These are phyloP conservation scores for Sanghuangporus weigelae DNA, from an alignment of 1,284 basidiomycete genomes.

Conservation along the genomic window DNA sequence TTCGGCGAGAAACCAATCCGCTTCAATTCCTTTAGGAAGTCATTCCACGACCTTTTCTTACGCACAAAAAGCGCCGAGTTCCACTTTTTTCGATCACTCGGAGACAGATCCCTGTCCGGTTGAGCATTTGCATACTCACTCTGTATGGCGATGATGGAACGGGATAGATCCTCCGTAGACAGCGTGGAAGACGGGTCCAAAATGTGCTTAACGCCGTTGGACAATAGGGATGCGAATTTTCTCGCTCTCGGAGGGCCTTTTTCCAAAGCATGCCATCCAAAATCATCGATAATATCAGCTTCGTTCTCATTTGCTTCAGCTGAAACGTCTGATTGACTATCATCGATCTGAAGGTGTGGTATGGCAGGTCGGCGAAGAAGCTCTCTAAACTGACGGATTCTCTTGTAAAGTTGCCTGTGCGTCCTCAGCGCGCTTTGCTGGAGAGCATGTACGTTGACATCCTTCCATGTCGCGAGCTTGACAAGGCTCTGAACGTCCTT, in stretches of 20 bases:
- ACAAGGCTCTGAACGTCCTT: conserved; percentile 83
- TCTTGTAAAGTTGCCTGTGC: conserved; percentile 90
- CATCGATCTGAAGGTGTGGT: not conserved
- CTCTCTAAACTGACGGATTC: conserved; percentile 90
- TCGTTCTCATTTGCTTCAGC: too few relatives aligned
- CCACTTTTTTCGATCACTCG: conserved; percentile 66
- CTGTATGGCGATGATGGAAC: conserved; percentile 70
- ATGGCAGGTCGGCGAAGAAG: conserved; percentile 72
- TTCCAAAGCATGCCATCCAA: not conserved
- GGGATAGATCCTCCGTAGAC: conserved; percentile 58
- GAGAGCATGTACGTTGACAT: conserved; percentile 92
- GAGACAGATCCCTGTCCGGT: conserved; percentile 42
- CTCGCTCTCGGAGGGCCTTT: conserved; percentile 33
- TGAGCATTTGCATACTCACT: conserved; percentile 56
- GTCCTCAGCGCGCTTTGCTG: conserved; percentile 89
- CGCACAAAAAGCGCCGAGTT: conserved; percentile 72
- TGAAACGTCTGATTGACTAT: not conserved
- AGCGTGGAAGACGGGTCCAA: conserved; percentile 35
- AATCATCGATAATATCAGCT: too few relatives aligned
- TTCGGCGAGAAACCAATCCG: conserved; percentile 72
- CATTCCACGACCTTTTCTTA: conserved; percentile 90
- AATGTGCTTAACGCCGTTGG: conserved; percentile 36
- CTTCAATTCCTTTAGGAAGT: conserved; percentile 88
- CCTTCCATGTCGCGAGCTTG: conserved; percentile 97
- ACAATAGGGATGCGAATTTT: conserved; percentile 43